Evolutionary conservation across 2,329 filamentous ascomycete genomes (phyloP), one percentile per base, ranked within the genome.

Genomic region (Cercospora sp.): DNA sequence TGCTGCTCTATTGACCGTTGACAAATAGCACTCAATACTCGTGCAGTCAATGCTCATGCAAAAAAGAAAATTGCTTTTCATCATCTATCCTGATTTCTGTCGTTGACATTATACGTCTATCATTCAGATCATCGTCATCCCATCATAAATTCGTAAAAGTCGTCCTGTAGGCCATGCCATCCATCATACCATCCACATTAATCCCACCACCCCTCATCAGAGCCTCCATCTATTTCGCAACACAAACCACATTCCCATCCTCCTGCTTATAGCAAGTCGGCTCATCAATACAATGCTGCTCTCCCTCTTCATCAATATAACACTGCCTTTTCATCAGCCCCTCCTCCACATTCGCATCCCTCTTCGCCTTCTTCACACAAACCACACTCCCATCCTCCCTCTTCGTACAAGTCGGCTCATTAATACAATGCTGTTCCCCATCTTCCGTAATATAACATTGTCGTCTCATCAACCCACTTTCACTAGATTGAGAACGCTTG

Each of bases 401-500:
- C n/a, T 61, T 66, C 6, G 40, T 61, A 64, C 70, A 71, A 3
- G 61, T 67, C 34, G 70, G 70, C 10, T 37, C 63, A 16, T 68
- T 45, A 37, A 61, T 68, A 45, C 70, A 71, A 7, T 43, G 61
- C 45, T 71, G 70, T 3, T 65, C 59, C 13, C 70, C 68, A 16
- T 65, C 34, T 24, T 59, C 16, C 9, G 67, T 65, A 61, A 70
- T 60, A 12, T 53, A 66, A 43, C 70, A 72, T 65, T 71, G 70
- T n/a, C 70, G 65, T 34, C 67, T 70, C 49, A 37, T 59, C 12
- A 68, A 26, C 3, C 8, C 55, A 43, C 16, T 43, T 3, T 43
- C 37, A n/a, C 7, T n/a, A 18, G 34, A 21, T 5, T 32, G 37
- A 12, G 68, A 61, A 45, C 67, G 65, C 16, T 45, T 28, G 2